phyloP scores from a whole-genome alignment of 1,284 basidiomycete species.

The Melampsora americana region DNA sequence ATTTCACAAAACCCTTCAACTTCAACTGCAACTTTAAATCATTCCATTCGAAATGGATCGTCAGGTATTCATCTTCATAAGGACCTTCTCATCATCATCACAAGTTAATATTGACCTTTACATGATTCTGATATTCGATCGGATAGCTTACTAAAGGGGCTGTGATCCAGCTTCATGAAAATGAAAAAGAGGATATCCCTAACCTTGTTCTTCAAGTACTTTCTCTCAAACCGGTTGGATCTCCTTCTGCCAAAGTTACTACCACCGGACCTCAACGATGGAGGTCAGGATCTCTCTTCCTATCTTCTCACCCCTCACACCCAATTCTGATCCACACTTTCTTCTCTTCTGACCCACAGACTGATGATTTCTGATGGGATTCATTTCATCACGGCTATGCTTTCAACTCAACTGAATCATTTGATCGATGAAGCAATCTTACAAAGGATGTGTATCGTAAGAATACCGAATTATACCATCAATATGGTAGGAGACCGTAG shows the following conservation, averaged over 20 bases:
- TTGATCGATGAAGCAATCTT: constrained; percentile 70
- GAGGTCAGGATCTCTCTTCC: constrained; percentile 15
- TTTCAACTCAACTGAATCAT: constrained; percentile 83
- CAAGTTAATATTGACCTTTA: background rate
- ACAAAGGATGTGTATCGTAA: constrained; percentile 69
- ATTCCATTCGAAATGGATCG: too few species aligned
- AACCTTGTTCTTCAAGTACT: constrained; percentile 73
- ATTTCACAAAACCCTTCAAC: background rate
- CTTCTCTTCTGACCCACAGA: constrained; percentile 48
- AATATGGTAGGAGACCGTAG: constrained; percentile 67
- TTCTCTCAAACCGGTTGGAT: constrained; percentile 71
- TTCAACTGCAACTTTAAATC: background rate
- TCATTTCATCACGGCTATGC: constrained; percentile 85
- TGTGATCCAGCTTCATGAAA: constrained; percentile 23
- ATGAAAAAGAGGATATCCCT: constrained; percentile 23
- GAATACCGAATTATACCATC: constrained; percentile 73
- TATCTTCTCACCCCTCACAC: background rate
- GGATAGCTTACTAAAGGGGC: constrained; percentile 34
- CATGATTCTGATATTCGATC: background rate
- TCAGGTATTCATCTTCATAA: too few species aligned
- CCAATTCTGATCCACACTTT: background rate
- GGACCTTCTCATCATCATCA: background rate
- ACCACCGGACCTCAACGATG: constrained; percentile 28
- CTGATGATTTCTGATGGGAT: constrained; percentile 67
- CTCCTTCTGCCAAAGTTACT: constrained; percentile 26